Base-by-base conservation (phyloP, 2,329 filamentous ascomycete species). In the Zymoseptoria tritici region DNA sequence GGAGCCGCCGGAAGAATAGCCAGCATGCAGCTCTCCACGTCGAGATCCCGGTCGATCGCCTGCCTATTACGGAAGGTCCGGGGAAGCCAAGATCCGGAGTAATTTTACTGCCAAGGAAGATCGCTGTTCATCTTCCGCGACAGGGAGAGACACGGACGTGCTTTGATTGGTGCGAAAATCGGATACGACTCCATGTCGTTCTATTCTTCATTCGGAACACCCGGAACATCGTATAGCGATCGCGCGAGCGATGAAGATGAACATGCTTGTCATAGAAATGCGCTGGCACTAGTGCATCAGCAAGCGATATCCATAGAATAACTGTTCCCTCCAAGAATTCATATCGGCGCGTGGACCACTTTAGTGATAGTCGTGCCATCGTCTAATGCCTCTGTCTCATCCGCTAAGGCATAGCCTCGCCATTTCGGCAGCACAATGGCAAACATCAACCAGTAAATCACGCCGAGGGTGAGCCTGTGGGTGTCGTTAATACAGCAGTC, bases 401-500 rank as follows among this genome's bases (percentile, higher is more conserved):
- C 86, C 66, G 88, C 84, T 1, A 90, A 72, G 13, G 70, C 79
- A 68, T 88, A 89, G 0, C 81, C 80, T 55, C 81, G 77, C 73
- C 80, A 81, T 50, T 73, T 75, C 1, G 88, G 88, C 22, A 90
- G 69, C 0, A 83, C 63, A 2, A 83, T 77, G 0, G 85, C 85
- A 82, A 84, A 88, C 1, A 88, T 62, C 63, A 83, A 85, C 88
- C 88, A 91, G 69, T 90, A 90, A 0, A 83, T 1, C 0, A 86
- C 68, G 0, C 82, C 85, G 54, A 84, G 81, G 0, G 80, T 36
- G 36, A 89, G 74, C 57, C 83, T 88, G 59, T 9, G 1, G 16
- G 13, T 4, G 42, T 26, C 16, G 42, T 63, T 42, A 64, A 71
- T 64, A 24, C 4, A 50, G 13, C 9, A 42, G 16, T 54, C 50